phyloP scores from a whole-genome alignment of 225 moss, liverwort and hornwort genomes.

The Antitrichia curtipendula region DNA sequence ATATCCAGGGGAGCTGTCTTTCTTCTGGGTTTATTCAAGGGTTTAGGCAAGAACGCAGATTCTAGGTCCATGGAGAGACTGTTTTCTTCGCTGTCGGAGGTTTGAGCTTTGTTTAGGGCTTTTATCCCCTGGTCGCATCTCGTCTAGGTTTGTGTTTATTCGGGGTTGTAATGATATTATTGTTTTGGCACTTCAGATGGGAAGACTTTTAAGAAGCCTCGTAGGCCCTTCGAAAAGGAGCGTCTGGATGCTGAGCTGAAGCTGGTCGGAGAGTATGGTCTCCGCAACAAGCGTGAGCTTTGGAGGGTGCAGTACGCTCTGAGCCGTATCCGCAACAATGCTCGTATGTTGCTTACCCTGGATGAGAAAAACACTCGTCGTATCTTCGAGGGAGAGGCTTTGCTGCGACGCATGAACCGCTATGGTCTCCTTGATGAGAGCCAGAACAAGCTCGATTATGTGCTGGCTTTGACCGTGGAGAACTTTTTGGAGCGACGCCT shows the following conservation, averaged over 20 bases:
- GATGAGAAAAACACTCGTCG: constrained; percentile 79
- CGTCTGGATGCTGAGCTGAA: constrained; percentile 79
- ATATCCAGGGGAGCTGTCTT: not conserved
- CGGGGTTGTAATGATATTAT: not conserved
- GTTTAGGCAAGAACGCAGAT: not conserved
- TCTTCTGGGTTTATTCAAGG: not conserved
- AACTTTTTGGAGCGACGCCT: constrained; percentile 76
- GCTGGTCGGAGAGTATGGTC: constrained; percentile 89
- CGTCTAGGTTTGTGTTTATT: no score
- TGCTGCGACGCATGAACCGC: constrained; percentile 68
- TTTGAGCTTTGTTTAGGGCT: not conserved
- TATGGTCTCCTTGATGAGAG: constrained; percentile 72
- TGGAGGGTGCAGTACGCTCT: constrained; percentile 84
- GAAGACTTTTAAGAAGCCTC: constrained; percentile 97
- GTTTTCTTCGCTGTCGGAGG: not conserved
- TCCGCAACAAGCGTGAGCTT: constrained; percentile 84
- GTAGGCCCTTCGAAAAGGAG: constrained; percentile 95
- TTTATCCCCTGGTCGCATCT: not conserved
- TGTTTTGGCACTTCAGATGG: constrained; percentile 34
- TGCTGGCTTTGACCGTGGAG: constrained; percentile 72
- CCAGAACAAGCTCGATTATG: constrained; percentile 84
- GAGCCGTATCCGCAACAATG: constrained; percentile 89
- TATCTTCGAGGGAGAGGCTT: constrained; percentile 82
- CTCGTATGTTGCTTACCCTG: constrained; percentile 65
- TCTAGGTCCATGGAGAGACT: not conserved